phyloP scores from a whole-genome alignment of 2,329 filamentous ascomycete genomes.

The Aspergillus tamarii region DNA sequence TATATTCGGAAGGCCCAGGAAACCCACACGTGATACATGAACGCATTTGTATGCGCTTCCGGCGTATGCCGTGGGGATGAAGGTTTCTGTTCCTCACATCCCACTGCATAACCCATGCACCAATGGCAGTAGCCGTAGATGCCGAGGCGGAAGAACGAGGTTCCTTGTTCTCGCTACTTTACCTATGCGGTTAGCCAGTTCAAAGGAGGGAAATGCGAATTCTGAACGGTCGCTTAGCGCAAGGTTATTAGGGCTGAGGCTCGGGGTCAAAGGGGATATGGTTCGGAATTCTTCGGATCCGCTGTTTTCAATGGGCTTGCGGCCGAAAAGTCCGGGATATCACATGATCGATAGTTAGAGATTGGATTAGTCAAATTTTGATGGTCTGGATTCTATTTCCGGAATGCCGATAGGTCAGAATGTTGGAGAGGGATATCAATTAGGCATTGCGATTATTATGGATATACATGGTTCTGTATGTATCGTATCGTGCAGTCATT shows the following conservation, averaged over 20 bases:
- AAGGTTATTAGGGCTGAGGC: slow-evolving; percentile 20
- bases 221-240: slow-evolving; percentile 16
- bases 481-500: slow-evolving; percentile 3
- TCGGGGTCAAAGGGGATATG: slow-evolving; percentile 9
- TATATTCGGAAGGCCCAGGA: not conserved
- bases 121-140: not conserved
- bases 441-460: not conserved
- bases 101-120: not conserved
- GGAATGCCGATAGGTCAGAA: not conserved
- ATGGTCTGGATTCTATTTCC: slow-evolving; percentile 3
- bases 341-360: slow-evolving; percentile 5
- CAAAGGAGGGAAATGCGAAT: not conserved
- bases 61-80: slow-evolving; percentile 17
- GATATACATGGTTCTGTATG: not conserved
- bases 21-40: slow-evolving; percentile 10
- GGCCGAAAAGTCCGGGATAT: slow-evolving; percentile 16
- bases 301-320: not conserved
- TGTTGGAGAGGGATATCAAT: not conserved
- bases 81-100: slow-evolving; percentile 8
- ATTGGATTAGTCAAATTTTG: not conserved
- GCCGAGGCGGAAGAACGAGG: not conserved
- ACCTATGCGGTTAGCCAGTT: slow-evolving; percentile 1
- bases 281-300: slow-evolving; percentile 26
- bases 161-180: slow-evolving; percentile 2
- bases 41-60: slow-evolving; percentile 14